Conservation (phyloP, 139 green algal genomes). For the Chlamydomonas asymmetrica region DNA sequence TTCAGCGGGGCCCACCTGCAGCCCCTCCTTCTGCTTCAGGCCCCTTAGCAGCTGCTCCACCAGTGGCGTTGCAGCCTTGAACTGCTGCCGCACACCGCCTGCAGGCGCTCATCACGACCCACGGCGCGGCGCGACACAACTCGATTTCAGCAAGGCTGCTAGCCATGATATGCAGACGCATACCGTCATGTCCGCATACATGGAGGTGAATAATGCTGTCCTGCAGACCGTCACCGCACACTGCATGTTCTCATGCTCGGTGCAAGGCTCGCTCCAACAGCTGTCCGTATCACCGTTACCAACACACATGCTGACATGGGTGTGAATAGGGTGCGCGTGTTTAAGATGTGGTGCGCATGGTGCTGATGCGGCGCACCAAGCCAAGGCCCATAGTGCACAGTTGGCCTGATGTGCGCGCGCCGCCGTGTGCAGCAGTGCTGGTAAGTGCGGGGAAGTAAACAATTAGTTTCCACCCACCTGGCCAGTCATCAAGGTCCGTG, state of each 20-base stretch:
- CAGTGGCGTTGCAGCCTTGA: conserved; percentile 76
- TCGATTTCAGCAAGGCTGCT: not conserved
- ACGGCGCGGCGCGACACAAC: not conserved
- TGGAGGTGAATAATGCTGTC: not conserved
- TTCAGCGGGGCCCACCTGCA: no score
- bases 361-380: no score
- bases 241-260: not conserved
- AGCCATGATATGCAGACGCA: not conserved
- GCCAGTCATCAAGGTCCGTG: conserved; percentile 92
- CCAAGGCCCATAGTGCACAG: no score
- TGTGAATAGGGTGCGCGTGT: not conserved
- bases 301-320: not conserved
- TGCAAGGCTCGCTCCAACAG: not conserved
- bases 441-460: not conserved
- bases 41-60: conserved; percentile 72
- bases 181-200: not conserved
- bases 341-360: not conserved
- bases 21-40: conserved; percentile 56
- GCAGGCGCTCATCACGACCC: not conserved
- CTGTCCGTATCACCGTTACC: not conserved
- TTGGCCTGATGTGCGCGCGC: no score
- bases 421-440: not conserved
- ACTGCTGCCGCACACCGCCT: conserved; percentile 86
- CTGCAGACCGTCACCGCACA: not conserved
- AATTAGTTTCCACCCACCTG: not conserved